Conservation (phyloP, 345 rosid species). For the Hibiscus mutabilis region DNA sequence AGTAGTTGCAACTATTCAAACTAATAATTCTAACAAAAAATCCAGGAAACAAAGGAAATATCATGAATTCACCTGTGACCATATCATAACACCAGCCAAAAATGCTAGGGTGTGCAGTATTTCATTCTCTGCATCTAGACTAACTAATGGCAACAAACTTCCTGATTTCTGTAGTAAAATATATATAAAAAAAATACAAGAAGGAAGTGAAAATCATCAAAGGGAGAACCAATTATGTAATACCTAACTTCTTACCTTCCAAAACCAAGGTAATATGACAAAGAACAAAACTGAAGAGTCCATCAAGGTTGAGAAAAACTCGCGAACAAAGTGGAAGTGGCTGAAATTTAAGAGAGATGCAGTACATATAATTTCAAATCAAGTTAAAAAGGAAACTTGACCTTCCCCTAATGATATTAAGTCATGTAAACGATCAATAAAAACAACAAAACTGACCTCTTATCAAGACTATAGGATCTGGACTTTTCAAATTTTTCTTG, state of each 20-base stretch:
- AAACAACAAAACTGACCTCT: conserved; percentile 49
- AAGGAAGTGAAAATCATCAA: conserved; percentile 6
- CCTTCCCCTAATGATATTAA: too few relatives aligned
- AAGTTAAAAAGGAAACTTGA: not conserved
- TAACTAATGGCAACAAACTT: conserved; percentile 48
- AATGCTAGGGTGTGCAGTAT: conserved; percentile 84
- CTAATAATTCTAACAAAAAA: not conserved
- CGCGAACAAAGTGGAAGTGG: conserved; percentile 86
- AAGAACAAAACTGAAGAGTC: conserved; percentile 91
- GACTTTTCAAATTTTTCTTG: conserved; percentile 89
- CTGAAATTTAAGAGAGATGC: conserved; percentile 40
- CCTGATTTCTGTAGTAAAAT: conserved; percentile 60
- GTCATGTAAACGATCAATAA: conserved; percentile 2
- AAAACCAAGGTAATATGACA: conserved; percentile 89
- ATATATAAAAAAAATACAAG: not conserved
- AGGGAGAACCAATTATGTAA: not conserved
- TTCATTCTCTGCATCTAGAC: conserved; percentile 77
- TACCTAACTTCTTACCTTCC: conserved; percentile 60
- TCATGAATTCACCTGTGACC: conserved; percentile 75
- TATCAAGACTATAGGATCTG: conserved; percentile 92
- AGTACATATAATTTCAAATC: not conserved
- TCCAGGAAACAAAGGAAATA: conserved; percentile 5
- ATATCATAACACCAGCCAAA: conserved; percentile 81
- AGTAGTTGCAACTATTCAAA: not conserved
- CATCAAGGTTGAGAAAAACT: conserved; percentile 75